Evolutionary conservation across 208 protist species (phyloP), one percentile per base, ranked within the genome.

Genomic region (Sergeia podlipaevii): DNA sequence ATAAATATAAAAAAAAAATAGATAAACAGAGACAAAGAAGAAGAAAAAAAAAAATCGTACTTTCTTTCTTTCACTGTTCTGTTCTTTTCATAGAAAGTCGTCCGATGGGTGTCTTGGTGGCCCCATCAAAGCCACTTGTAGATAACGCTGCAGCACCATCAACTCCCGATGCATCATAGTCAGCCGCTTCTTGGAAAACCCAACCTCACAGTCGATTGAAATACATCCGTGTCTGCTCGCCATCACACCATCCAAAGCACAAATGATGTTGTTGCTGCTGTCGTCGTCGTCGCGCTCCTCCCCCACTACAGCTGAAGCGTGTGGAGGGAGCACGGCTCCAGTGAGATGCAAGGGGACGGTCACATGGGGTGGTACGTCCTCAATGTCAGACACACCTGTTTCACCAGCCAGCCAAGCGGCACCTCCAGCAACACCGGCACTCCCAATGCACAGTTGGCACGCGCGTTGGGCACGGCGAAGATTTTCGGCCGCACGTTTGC

Each of bases 181-280:
- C 20, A 89, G 36, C 30, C 60, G 70, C 41, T 60, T 49, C 70
- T 92, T 92, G 46, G 85, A 65, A 54, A 87, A 92, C 34, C 68
- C 61, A 2, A 87, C 26, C 2, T 63, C 63, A 50, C 85, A 92
- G 56, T 92, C 85, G 33, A 86, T 63, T 11, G 75, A 87, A 21
- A 71, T 63, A 52, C 85, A 92, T 15, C 70, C 60, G 21, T 54
- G 48, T 13, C 52, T 51, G 41, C 23, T 57, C 15, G 26, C 28
- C 4, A 18, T 8, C 3, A 68, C 15, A 4, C n/a, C n/a, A n/a
- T n/a, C n/a, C n/a, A n/a, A n/a, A 29, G 34, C 18, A 32, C 43
- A 5, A 3, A 4, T 7, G 11, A 43, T 23, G 49, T 13, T 3
- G 7, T 7, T 3, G 27, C 23, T 17, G 2, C 11, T 21, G 5